Evolutionary conservation across 768 basidiomycete species (phyloP), one percentile per base, ranked within the genome.

Genomic region (Clavaria fumosa): DNA sequence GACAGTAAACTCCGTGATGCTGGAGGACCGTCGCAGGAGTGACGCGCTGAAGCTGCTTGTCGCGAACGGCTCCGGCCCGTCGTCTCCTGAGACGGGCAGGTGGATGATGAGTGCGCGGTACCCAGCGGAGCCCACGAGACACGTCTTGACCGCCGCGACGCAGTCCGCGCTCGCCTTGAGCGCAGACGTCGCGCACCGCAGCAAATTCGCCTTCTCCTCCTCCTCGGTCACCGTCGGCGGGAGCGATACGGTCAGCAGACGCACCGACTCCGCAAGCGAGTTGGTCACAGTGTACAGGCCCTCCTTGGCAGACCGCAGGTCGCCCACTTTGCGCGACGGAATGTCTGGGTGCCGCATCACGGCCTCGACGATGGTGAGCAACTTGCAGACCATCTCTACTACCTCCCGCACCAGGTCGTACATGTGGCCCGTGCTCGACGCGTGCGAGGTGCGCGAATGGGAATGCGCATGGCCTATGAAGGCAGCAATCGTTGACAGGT

Each of bases 381-480:
- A 67, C 51, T 83, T 84, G 61, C 86, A 82, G 15, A 95, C 89
- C 61, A 81, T 78, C 55, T 93, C 89, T 36, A 96, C 83, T 33
- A 90, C 82, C 58, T 93, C 86, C 36, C 81, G 74, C n/a, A 91
- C 86, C 37, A 96, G 72, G 47, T 96, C 90, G 51, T 95, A 90
- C 56, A 97, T 68, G 47, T 89, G 82, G 1, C 86, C 91, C 11
- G 89, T 91, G 43, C 80, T 86, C 4, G 88, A 85, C 0, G 93
- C 88, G 56, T 96, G 91, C 20, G 85, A 85, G 27, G 72, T 66
- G 31, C 85, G 77, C 15, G 84, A 78, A 63, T 96, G 85, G 11
- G 85, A 84, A 50, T 97, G 93, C 1, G 89, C 84, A 52, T 96
- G 90, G 1, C 91, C 93, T 48, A 99, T 95, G 55, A 99, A 90